Base-by-base conservation (phyloP, 2,329 filamentous ascomycete genomes). In the Raffaelea albimanens region DNA sequence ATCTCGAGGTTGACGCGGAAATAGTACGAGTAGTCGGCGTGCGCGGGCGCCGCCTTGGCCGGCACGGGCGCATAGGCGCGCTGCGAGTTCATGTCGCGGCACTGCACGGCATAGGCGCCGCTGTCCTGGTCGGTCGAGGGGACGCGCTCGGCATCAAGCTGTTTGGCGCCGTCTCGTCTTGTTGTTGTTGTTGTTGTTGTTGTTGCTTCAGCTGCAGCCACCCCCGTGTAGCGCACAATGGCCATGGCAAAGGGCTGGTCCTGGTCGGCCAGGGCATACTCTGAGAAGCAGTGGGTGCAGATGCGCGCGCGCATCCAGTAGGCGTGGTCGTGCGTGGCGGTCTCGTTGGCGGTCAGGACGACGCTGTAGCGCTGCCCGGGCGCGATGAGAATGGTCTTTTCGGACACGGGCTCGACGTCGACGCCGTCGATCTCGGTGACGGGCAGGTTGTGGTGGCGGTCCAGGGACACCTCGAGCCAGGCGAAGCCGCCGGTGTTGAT, bases 361-460 rank as follows among this genome's bases (percentile, higher is more conserved):
- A 83, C 70, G 56, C 82, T 84, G 56, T 86, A 87, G 14, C 85
- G 73, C 58, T 88, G 84, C 0, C 83, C 83, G 1, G 83, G 82
- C 8, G 80, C 73, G 20, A 89, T 67, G 51, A 84, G 81, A 46
- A 88, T 63, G 51, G 78, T 74, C 31, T 75, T 70, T 7, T 80
- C 73, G 1, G 75, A 67, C 4, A 68, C 65, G 0, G 83, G 80
- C 49, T 79, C 70, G 1, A 85, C 76, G 33, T 78, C 75, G 2
- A 82, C 78, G 16, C 83, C 84, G 57, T 88, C 84, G 0, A 85
- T 79, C 59, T 87, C 84, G 10, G 83, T 78, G 41, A 88, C 66
- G 1, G 67, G 59, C 41, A 65, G 53, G 21, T 55, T 52, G 11
- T 66, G 67, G 54, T 87, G 84, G 44, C 78, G 75, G 53, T 88